These are phyloP conservation scores for Cercospora zeina DNA, from an alignment of 2,329 filamentous ascomycete species.

Conservation along the genomic window DNA sequence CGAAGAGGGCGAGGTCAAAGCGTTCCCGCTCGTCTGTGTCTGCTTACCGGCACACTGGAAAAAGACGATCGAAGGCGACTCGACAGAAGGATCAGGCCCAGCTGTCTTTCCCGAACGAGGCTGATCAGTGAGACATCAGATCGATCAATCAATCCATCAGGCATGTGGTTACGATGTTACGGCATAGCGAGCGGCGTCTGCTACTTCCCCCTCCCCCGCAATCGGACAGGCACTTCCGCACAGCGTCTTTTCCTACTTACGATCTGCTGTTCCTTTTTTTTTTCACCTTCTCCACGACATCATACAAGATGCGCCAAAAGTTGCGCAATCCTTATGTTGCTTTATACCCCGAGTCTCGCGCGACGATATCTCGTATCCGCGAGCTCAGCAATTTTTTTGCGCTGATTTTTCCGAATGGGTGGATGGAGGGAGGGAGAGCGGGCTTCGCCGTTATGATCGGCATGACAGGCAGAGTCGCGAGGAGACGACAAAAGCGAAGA, in stretches of 20 bases:
- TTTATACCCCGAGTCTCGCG: slow-evolving; percentile 18
- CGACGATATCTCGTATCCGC: not conserved
- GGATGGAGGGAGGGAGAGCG: not conserved
- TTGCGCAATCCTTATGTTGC: slow-evolving; percentile 14
- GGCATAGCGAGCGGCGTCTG: slow-evolving; percentile 23
- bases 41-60: slow-evolving; percentile 94
- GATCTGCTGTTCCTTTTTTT: slow-evolving; percentile 12
- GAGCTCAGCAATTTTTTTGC: slow-evolving; percentile 13
- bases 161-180: slow-evolving; percentile 25
- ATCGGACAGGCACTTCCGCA: slow-evolving; percentile 1
- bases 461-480: not conserved
- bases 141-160: slow-evolving; percentile 7
- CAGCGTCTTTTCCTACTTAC: not conserved
- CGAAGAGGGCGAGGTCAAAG: slow-evolving; percentile 79
- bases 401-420: not conserved
- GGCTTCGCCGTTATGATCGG: not conserved
- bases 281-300: not conserved
- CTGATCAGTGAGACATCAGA: slow-evolving; percentile 15
- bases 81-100: slow-evolving; percentile 38
- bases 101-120: slow-evolving; percentile 22
- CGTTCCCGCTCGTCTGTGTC: slow-evolving; percentile 94
- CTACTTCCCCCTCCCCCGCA: slow-evolving; percentile 1
- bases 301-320: slow-evolving; percentile 1
- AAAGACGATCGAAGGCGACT: slow-evolving; percentile 90
- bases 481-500: not conserved